Conservation (phyloP, 768 basidiomycete genomes). For the Suillus weaverae region DNA sequence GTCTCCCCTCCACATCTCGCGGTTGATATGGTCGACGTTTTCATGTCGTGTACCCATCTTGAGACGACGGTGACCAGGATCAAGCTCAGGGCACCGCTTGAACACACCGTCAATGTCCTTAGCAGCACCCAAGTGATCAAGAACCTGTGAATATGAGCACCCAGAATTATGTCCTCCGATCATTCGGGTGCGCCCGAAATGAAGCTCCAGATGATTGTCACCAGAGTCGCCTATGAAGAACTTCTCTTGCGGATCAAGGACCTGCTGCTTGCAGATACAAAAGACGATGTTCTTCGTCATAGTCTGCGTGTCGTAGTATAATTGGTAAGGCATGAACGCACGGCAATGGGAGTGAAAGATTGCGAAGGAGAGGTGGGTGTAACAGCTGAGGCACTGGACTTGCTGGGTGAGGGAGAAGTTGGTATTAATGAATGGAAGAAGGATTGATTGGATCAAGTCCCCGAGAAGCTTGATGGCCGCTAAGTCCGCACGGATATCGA, state of each 20-base stretch:
- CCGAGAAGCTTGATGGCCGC: not conserved
- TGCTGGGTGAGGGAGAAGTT: not conserved
- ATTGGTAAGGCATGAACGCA: constrained; percentile 30
- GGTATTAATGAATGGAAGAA: not conserved
- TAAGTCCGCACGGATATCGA: not conserved
- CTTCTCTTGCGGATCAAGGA: constrained; percentile 10
- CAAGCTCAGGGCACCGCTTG: too few relatives aligned
- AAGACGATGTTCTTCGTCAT: constrained; percentile 28
- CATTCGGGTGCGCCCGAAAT: constrained; percentile 29
- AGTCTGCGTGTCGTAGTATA: constrained; percentile 23
- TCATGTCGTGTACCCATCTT: constrained; percentile 10
- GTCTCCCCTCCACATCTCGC: constrained; percentile 1
- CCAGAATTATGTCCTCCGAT: constrained; percentile 18
- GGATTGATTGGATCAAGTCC: not conserved
- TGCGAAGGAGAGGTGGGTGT: not conserved
- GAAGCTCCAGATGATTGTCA: constrained; percentile 29
- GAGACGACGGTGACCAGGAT: constrained; percentile 18
- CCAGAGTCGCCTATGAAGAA: constrained; percentile 24
- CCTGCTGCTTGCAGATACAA: constrained; percentile 15
- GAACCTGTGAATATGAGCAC: constrained; percentile 10
- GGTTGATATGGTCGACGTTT: constrained; percentile 18
- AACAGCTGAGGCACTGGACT: not conserved
- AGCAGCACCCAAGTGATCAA: too few relatives aligned
- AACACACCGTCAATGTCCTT: too few relatives aligned
- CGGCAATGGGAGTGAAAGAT: constrained; percentile 11